phyloP scores from a whole-genome alignment of 495 filamentous ascomycete species.

The Tuber indicum region DNA sequence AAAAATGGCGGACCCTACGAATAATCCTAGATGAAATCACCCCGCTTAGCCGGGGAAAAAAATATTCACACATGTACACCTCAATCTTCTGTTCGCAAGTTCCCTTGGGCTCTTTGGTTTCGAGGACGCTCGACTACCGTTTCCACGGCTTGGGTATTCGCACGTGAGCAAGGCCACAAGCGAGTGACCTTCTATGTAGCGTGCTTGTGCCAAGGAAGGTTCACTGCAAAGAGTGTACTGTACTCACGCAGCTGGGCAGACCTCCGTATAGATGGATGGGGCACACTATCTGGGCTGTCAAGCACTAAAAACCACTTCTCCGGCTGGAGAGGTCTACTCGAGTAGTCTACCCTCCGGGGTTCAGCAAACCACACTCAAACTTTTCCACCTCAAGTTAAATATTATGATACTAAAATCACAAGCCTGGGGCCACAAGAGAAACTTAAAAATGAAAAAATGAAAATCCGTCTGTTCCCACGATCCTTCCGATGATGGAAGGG shows the following conservation, averaged over 20 bases:
- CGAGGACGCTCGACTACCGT: background rate
- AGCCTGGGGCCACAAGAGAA: too few species aligned
- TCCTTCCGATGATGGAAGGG: too few species aligned
- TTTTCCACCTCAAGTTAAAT: too few species aligned
- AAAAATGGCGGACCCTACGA: background rate
- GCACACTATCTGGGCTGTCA: background rate
- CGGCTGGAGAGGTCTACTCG: too few species aligned
- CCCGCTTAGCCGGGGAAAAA: background rate
- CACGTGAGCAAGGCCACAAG: background rate
- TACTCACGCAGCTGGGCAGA: background rate
- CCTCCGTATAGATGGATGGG: background rate
- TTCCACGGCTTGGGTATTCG: background rate
- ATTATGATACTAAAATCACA: too few species aligned
- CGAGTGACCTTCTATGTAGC: background rate
- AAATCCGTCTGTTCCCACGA: too few species aligned
- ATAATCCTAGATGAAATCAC: background rate
- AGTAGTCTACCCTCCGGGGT: too few species aligned
- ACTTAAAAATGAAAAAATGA: too few species aligned
- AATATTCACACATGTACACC: background rate
- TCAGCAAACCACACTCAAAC: too few species aligned
- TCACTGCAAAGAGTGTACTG: background rate
- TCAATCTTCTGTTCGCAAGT: background rate
- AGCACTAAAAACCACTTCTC: too few species aligned
- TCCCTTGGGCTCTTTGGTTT: background rate
- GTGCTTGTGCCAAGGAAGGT: background rate